Base-by-base conservation (phyloP, 148 eudicot species). In the Rheum nobile region DNA sequence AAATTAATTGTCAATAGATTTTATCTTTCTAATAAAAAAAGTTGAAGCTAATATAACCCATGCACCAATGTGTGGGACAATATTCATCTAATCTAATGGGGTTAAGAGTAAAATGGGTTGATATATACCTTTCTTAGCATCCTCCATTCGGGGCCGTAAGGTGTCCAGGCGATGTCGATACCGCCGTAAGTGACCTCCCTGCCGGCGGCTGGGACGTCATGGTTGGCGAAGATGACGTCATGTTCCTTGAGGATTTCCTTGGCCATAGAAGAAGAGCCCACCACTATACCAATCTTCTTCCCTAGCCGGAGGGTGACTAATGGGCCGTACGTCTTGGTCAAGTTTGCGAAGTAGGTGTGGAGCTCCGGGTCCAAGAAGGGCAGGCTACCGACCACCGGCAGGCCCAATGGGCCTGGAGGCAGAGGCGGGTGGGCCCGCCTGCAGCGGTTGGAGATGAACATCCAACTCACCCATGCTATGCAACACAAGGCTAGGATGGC, bases 171-270 rank as follows among this genome's bases (percentile, higher is more conserved):
- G 1, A 92, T 80, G 48, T 89, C 88, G 0, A 7, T 0, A 8
- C 95, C 95, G 11, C 97, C 97, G 46, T 88, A 85, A 0, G 86
- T 14, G 8, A 77, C 80, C 22, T 73, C 83, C 17, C 11, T 71
- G 3, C 77, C 92, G 0, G 90, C 97, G 2, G 54, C 86, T 4
- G 97, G 88, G 21, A 83, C 82, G 55, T 89, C 95, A 0, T 81
- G 88, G 83, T 89, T 89, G 80, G 95, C 92, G 26, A 92, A 92
- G 19, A 75, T 77, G 72, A 71, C 70, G 59, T 89, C 91, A 6
- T 89, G 79, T 46, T 85, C 91, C 31, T 77, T 85, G 16, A 89
- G 85, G 0, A 92, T 87, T 69, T 86, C 88, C 8, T 76, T 82
- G 0, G 95, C 97, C 19, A 71, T 22, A 0, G 77, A 78, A 0